These are phyloP conservation scores for Crotalaria pallida DNA, from an alignment of 306 rosid species.

Conservation along the genomic window DNA sequence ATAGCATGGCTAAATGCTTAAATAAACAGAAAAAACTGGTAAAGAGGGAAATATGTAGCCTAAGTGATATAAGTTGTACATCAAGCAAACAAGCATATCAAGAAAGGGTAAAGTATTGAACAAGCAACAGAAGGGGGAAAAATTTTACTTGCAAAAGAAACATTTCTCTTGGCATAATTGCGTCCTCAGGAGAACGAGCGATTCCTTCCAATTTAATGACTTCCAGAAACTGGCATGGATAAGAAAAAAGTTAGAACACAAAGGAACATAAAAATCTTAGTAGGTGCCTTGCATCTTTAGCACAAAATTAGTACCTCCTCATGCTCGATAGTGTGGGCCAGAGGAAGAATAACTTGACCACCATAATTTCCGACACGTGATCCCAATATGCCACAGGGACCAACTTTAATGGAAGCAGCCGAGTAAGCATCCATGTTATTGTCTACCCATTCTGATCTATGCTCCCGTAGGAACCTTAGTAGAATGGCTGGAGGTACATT, in stretches of 20 bases:
- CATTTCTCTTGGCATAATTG: too few species aligned
- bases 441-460: constrained; percentile 98
- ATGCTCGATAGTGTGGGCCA: constrained; percentile 91
- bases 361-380: constrained; percentile 85
- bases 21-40: background rate
- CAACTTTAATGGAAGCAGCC: too few species aligned
- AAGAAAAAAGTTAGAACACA: too few species aligned
- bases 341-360: constrained; percentile 92
- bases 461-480: constrained; percentile 90
- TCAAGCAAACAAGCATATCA: too few species aligned
- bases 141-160: too few species aligned
- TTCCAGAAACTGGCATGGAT: too few species aligned
- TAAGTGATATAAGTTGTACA: background rate
- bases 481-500: too few species aligned
- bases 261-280: background rate
- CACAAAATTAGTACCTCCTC: constrained; percentile 60
- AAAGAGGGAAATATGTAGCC: background rate
- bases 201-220: too few species aligned
- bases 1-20: background rate
- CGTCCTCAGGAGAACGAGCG: too few species aligned
- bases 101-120: constrained; percentile 3
- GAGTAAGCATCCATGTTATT: constrained; percentile 89
- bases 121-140: background rate
- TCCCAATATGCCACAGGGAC: constrained; percentile 91
- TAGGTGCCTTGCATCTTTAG: background rate